phyloP scores from a whole-genome alignment of 2,329 filamentous ascomycete genomes.

The Sarocladium brachiariae region DNA sequence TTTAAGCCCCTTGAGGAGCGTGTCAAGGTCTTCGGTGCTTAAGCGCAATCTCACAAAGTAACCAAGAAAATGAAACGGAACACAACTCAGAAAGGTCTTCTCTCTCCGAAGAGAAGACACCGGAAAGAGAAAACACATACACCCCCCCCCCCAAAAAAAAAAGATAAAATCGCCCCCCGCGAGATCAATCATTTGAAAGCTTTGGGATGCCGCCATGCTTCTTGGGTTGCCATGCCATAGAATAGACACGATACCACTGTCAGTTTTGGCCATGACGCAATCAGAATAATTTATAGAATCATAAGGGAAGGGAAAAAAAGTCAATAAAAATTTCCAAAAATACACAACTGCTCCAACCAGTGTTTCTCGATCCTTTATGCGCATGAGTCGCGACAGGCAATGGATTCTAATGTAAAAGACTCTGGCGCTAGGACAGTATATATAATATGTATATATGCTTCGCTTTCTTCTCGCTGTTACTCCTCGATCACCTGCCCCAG shows the following conservation, averaged over 20 bases:
- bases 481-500: slow-evolving; percentile 66
- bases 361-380: too few relatives aligned
- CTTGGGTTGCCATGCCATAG: too few relatives aligned
- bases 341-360: too few relatives aligned
- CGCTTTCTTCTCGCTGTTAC: slow-evolving; percentile 15
- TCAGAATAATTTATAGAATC: not conserved
- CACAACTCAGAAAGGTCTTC: not conserved
- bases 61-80: slow-evolving; percentile 10
- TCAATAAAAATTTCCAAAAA: not conserved
- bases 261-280: not conserved
- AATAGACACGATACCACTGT: not conserved
- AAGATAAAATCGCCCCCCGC: too few relatives aligned
- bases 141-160: too few relatives aligned
- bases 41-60: slow-evolving; percentile 18
- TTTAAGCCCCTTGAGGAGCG: slow-evolving; percentile 59
- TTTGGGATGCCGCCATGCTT: too few relatives aligned
- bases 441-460: not conserved
- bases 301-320: not conserved
- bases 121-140: too few relatives aligned
- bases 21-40: slow-evolving; percentile 57
- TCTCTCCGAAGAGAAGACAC: too few relatives aligned
- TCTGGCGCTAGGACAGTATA: not conserved
- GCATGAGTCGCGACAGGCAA: too few relatives aligned
- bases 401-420: too few relatives aligned
- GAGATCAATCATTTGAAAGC: too few relatives aligned